These are phyloP conservation scores for Ocimum tenuiflorum DNA, from an alignment of 257 asterid genomes.

Conservation along the genomic window DNA sequence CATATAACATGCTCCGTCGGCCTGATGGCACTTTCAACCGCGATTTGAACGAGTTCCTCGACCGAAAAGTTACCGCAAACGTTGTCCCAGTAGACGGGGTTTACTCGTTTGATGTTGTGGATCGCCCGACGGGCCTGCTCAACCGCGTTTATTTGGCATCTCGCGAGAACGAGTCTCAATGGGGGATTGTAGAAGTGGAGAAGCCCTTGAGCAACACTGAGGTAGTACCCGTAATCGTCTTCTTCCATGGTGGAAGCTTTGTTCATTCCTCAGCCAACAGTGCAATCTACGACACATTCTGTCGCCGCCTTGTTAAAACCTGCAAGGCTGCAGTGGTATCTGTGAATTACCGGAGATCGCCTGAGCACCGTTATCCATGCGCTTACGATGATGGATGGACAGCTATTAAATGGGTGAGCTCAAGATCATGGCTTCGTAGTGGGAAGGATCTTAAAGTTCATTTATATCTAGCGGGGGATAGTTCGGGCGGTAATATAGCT, in stretches of 20 bases:
- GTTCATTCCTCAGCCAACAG: conserved; percentile 76
- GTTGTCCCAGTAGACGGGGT: conserved; percentile 56
- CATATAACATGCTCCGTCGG: conserved; percentile 63
- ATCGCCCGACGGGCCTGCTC: conserved; percentile 54
- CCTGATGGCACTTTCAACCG: conserved; percentile 80
- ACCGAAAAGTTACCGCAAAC: conserved; percentile 64
- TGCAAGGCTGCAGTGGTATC: conserved; percentile 67
- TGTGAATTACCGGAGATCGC: conserved; percentile 66
- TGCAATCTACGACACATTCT: conserved; percentile 66
- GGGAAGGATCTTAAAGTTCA: conserved; percentile 39
- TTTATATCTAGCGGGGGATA: conserved; percentile 42
- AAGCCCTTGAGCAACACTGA: conserved; percentile 54
- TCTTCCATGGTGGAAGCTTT: conserved; percentile 83
- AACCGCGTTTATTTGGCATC: conserved; percentile 50
- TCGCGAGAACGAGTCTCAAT: conserved; percentile 29
- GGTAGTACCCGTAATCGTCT: conserved; percentile 57
- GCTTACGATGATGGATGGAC: conserved; percentile 81
- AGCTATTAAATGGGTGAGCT: conserved; percentile 62
- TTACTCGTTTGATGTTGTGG: conserved; percentile 60
- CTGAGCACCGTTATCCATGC: conserved; percentile 69
- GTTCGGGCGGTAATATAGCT: conserved; percentile 48
- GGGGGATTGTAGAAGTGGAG: conserved; percentile 49
- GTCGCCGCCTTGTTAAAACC: conserved; percentile 61
- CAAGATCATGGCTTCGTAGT: conserved; percentile 41
- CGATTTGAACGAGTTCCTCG: conserved; percentile 60